Conservation (phyloP, 768 basidiomycete species). For the Flagelloscypha sp. region DNA sequence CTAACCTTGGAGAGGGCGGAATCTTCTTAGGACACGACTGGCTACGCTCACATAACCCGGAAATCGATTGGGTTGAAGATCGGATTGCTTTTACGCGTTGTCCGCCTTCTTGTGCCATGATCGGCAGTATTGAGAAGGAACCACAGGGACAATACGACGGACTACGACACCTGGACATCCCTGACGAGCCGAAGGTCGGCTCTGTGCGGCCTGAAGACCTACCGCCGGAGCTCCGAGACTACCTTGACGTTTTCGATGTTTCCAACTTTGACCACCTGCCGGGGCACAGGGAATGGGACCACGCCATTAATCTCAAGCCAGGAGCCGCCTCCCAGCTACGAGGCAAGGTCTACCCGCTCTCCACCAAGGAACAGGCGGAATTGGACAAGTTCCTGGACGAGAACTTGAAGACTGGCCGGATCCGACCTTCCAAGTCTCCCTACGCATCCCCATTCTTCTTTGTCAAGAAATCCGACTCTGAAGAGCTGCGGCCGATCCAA, state of each 20-base stretch:
- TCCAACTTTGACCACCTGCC: slow-evolving; percentile 20
- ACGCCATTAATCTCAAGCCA: slow-evolving; percentile 24
- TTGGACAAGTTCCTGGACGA: slow-evolving; percentile 19
- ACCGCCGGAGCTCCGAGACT: too few species aligned
- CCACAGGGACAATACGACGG: too few species aligned
- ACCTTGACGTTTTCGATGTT: too few species aligned
- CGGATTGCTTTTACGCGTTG: background rate
- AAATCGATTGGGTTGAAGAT: slow-evolving; percentile 1
- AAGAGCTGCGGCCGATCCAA: slow-evolving; percentile 16
- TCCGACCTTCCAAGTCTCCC: slow-evolving; percentile 20
- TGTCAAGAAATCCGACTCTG: slow-evolving; percentile 2
- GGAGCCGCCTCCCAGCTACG: slow-evolving; percentile 18
- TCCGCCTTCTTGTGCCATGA: too few species aligned
- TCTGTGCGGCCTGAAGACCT: too few species aligned
- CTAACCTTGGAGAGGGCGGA: background rate
- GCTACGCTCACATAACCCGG: slow-evolving; percentile 1
- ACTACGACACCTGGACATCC: too few species aligned
- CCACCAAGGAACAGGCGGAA: slow-evolving; percentile 14
- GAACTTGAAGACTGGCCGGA: slow-evolving; percentile 17
- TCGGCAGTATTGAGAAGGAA: too few species aligned
- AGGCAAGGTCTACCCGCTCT: slow-evolving; percentile 15
- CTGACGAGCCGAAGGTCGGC: too few species aligned
- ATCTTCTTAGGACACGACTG: background rate
- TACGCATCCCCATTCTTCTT: too few species aligned
- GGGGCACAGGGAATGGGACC: slow-evolving; percentile 22